Base-by-base conservation (phyloP, 768 basidiomycete genomes). In the Leccinum pellstonianum region DNA sequence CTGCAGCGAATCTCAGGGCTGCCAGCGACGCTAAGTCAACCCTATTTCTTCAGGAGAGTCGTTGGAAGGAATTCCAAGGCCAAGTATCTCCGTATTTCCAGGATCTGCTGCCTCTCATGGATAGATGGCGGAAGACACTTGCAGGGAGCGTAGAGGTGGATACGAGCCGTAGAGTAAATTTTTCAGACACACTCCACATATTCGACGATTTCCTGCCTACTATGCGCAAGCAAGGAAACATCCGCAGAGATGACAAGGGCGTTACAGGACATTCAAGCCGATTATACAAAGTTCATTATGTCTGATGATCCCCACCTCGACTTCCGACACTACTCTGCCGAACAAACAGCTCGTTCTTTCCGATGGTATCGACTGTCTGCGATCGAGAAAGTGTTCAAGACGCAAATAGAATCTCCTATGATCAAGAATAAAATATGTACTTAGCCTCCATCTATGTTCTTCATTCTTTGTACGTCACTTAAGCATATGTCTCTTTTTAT, bases 221-320 rank as follows among this genome's bases (percentile, higher is more conserved):
- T 0, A 47, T 21, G 21, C 0, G n/a, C n/a, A n/a, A n/a, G 11
- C 3, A 10, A 23, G 5, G 46, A 47, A 19, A 1, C n/a, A 5
- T 21, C 46, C 1, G 11, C n/a, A 4, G 10, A 47, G 4, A 19
- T 47, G 46, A 19, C 9, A 2, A 47, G 21, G 3, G 46, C 21
- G 9, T 2, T 19, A n/a, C 46, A 12, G 5, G 11, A 3, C 10
- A 47, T 47, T 19, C 8, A 47, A 47, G 46, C 46, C 2, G 21
- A 47, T 47, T 47, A 47, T 11, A 10, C 4, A 12, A 21, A 19
- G 10, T 47, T 47, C 21, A 43, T 43, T 2, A 11, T 11, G 9
- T 47, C n/a, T n/a, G n/a, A n/a, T n/a, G n/a, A 11, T 19, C 3
- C 46, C 46, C 10, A 4, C 21, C 5, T 19, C 11, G 1, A n/a